Base-by-base conservation (phyloP, 2,329 filamentous ascomycete species). In the Cladosporium sp. region DNA sequence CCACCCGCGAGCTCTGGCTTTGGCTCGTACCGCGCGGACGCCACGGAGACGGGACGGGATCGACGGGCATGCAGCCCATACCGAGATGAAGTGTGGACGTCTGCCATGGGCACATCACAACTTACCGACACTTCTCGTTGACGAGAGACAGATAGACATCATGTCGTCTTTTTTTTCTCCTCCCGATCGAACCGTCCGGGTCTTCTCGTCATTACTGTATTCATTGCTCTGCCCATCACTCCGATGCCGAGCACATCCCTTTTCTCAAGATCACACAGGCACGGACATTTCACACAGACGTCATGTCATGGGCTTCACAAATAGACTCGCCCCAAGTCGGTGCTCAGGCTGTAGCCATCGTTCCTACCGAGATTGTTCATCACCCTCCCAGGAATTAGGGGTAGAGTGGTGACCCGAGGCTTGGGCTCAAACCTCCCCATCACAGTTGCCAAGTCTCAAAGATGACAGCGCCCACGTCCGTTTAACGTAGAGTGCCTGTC, bases 21-120 rank as follows among this genome's bases (percentile, higher is more conserved):
- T 34, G 19, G 19, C 15, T 54, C 51, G 51, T 45, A 54, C 51
- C 37, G 51, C 25, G 37, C 39, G 51, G 51, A 20, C 25, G 51
- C 51, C 51, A 54, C 51, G 25, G 51, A 45, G 28, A 42, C 51
- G 51, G 51, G 25, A 25, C 40, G 40, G 40, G 40, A 44, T 44
- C 40, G 40, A 54, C 51, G 39, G 51, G 39, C 35, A 39, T 39
- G 49, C 49, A 40, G 19, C 37, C 35, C n/a, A 42, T 32, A 39
- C 36, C 35, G 36, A 52, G 35, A 40, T 52, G 49, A 40, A 42
- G 37, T 22, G 13, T 25, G 22, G 20, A 7, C 25, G 40, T 9
- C 22, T 19, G 22, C 39, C 20, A 20, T 44, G 40, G 40, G 25
- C 40, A 44, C n/a, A 25, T 22, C 20, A 20, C 39, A 40, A 40